Evolutionary conservation across 495 filamentous ascomycete species (phyloP), one percentile per base, ranked within the genome.

Genomic region (Lindgomyces ingoldianus): DNA sequence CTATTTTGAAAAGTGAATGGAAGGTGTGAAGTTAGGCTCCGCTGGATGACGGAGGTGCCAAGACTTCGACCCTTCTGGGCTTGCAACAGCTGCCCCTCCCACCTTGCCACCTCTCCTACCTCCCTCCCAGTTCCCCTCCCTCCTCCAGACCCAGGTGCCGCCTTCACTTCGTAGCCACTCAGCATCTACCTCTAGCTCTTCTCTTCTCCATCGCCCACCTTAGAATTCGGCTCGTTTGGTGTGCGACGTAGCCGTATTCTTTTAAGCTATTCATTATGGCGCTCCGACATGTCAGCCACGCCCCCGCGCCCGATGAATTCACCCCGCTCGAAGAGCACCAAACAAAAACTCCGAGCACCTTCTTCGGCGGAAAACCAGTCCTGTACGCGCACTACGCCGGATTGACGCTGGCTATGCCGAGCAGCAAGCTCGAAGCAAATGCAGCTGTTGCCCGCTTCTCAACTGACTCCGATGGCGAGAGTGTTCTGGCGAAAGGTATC

Each of bases 291-390:
- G 18, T 70, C 26, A 41, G 36, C 21, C 48, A 24, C 14, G n/a
- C 63, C 12, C 89, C 87, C 1, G 70, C 77, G 6, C 63, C 78
- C 8, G 75, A 76, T 26, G 79, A 79, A 70, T 97, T 91, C 80
- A 89, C 84, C 25, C 81, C 86, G 10, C 83, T 98, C 46, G 78
- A 83, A 18, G 86, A 88, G 57, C 90, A 96, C 76, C 91, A 96
- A 73, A 85, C 88, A 26, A 86, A 87, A 62, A 98, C 94, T 9
- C 94, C 94, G 0, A 74, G 79, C 51, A 91, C 87, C 27, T 98
- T 98, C 82, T 88, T 86, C 75, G 81, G 82, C 70, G 88, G 84
- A 10, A 89, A 87, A 57, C 85, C 93, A 12, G 82, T 98, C 30
- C 85, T 98, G 0, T 82, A 97, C 79, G 88, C 87, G 76, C 88